A percentile compares a stretch with the other conserved stretches of the same genome.
These are phyloP conservation scores for Boletus subcaerulescens DNA, from an alignment of 768 basidiomycete species.

Conservation along the genomic window DNA sequence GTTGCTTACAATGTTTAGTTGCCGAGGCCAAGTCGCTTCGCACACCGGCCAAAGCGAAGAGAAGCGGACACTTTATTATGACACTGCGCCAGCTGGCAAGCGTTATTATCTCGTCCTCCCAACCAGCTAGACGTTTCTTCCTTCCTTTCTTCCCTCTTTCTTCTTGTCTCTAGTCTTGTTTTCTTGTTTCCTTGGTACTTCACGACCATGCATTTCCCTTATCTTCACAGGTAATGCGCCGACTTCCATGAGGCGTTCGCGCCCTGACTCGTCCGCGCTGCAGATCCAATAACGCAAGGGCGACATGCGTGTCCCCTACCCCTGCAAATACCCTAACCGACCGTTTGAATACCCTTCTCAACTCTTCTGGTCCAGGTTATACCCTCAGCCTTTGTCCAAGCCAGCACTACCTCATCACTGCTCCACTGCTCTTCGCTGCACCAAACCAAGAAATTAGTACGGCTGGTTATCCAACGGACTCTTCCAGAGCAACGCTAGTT, in stretches of 20 bases:
- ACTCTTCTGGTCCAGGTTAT: constrained; percentile 64
- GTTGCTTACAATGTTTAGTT: not conserved
- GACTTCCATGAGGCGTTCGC: not conserved
- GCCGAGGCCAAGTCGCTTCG: not conserved
- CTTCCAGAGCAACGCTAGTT: constrained; percentile 63
- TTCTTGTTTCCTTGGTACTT: not conserved
- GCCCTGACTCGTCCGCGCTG: constrained; percentile 1
- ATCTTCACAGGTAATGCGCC: constrained; percentile 8
- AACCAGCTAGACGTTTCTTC: too few species aligned
- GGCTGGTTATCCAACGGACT: constrained; percentile 65
- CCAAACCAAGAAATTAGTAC: constrained; percentile 82
- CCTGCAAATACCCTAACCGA: constrained; percentile 62
- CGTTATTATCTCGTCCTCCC: too few species aligned
- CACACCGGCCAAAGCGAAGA: too few species aligned
- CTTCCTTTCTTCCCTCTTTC: not conserved
- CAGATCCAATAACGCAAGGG: constrained; percentile 2
- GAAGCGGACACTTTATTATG: too few species aligned
- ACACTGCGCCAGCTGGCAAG: too few species aligned
- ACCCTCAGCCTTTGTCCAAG: constrained; percentile 63
- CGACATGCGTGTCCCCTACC: constrained; percentile 41
- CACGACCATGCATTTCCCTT: constrained; percentile 11
- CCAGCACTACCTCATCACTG: constrained; percentile 58
- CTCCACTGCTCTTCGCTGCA: constrained; percentile 64
- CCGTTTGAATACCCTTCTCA: constrained; percentile 62
- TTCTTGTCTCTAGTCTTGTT: not conserved